Percentiles rank a stretch among this genome's conserved stretches.
These are phyloP conservation scores for Populus tomentosa DNA, from an alignment of 441 rosid species.

Conservation along the genomic window DNA sequence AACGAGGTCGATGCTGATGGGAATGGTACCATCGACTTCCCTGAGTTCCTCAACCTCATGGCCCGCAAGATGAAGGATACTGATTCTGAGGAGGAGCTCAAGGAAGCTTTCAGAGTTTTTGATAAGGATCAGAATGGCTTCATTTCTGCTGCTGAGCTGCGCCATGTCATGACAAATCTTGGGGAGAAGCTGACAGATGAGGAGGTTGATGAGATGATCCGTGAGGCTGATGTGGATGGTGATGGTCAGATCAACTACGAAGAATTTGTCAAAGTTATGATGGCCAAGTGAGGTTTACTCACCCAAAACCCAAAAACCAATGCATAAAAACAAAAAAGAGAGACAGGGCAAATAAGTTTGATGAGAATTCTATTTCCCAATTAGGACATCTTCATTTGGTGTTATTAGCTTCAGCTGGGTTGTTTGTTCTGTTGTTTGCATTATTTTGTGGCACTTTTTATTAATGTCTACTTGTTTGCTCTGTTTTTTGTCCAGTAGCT, in stretches of 20 bases:
- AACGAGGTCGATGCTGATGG: background rate
- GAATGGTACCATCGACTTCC: background rate
- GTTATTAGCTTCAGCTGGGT: constrained; percentile 24
- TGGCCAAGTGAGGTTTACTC: background rate
- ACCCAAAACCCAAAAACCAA: background rate
- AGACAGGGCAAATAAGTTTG: constrained; percentile 20
- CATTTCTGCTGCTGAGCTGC: background rate
- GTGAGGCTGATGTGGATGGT: background rate
- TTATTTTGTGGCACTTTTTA: background rate
- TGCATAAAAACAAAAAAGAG: background rate
- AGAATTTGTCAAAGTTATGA: background rate
- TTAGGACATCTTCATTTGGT: constrained; percentile 15
- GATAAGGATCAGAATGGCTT: background rate
- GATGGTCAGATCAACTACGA: background rate
- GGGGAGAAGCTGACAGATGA: background rate
- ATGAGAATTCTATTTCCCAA: constrained; percentile 19
- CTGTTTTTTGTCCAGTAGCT: constrained; percentile 17
- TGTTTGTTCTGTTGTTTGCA: constrained; percentile 16
- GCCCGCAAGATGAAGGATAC: background rate
- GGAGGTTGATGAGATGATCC: background rate
- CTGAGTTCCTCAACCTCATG: background rate
- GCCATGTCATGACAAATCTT: background rate
- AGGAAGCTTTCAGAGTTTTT: background rate
- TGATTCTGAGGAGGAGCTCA: background rate
- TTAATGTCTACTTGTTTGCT: constrained; percentile 19